Conservation (phyloP, 306 rosid genomes). For the Quercus alba region DNA sequence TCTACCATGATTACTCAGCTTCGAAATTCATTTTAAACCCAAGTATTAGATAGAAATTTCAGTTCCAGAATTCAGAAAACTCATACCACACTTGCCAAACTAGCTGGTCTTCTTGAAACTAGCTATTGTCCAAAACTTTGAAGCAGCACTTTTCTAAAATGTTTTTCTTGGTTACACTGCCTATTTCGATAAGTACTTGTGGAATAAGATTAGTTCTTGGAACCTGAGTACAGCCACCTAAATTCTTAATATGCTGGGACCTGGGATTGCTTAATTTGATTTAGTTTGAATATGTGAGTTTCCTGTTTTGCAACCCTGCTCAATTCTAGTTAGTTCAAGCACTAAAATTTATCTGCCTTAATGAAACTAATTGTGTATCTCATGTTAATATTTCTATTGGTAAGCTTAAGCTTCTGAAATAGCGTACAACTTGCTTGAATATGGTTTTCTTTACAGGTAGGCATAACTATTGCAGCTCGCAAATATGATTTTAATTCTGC, state of each 20-base stretch:
- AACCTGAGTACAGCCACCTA: not conserved
- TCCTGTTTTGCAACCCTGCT: not conserved
- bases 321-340: not conserved
- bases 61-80: not conserved
- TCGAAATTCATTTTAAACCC: not conserved
- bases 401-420: not conserved
- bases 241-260: not conserved
- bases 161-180: not conserved
- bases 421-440: not conserved
- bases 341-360: not conserved
- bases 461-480: slow-evolving; percentile 81
- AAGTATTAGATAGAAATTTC: not conserved
- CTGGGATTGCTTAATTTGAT: not conserved
- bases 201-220: not conserved
- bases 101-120: not conserved
- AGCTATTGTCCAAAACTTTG: not conserved
- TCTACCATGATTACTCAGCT: not conserved
- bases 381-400: not conserved
- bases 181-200: not conserved
- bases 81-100: not conserved
- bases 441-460: slow-evolving; percentile 57
- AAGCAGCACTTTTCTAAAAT: not conserved
- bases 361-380: not conserved
- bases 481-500: slow-evolving; percentile 70
- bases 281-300: not conserved